Evolutionary conservation across 1,284 basidiomycete genomes (phyloP).

Genomic region (Trichosporon asahii): DNA sequence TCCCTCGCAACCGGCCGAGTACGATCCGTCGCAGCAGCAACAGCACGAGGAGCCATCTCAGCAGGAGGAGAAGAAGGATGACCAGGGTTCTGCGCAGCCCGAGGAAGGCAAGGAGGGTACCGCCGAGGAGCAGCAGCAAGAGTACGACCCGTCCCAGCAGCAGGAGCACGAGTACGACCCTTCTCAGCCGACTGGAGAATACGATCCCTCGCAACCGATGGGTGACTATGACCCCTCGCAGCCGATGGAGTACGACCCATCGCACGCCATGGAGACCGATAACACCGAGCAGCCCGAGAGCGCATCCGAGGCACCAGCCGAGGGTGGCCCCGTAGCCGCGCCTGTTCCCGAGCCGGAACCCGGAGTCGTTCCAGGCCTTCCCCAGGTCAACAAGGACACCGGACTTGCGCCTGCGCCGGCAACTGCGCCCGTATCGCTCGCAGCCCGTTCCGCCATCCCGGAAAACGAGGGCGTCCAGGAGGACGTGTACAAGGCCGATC

Average conservation of each 20-base stretch:
- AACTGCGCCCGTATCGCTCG: neutral
- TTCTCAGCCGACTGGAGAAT: conserved; percentile 5
- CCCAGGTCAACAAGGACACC: neutral
- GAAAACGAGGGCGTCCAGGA: conserved; percentile 11
- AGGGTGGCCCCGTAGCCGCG: neutral
- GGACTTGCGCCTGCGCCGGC: neutral
- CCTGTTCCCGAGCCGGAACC: neutral
- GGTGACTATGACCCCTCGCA: conserved; percentile 13
- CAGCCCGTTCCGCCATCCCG: neutral
- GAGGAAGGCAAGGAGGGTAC: neutral
- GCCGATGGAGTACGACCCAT: conserved; percentile 14
- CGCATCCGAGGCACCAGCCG: conserved; percentile 1
- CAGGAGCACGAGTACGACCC: conserved; percentile 14
- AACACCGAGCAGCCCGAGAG: conserved; percentile 26
- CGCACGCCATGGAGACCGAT: conserved; percentile 23
- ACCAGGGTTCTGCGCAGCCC: neutral
- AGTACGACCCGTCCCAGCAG: conserved; percentile 14
- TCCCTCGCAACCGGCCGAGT: conserved; percentile 9
- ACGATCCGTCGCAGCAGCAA: conserved; percentile 7
- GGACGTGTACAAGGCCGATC: conserved; percentile 14
- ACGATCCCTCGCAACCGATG: neutral
- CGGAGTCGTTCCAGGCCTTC: neutral
- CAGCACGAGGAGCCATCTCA: neutral
- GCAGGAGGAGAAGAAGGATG: neutral
- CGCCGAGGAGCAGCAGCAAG: neutral